These are phyloP conservation scores for Arctium minus DNA, from an alignment of 129 eudicot species.

Conservation along the genomic window DNA sequence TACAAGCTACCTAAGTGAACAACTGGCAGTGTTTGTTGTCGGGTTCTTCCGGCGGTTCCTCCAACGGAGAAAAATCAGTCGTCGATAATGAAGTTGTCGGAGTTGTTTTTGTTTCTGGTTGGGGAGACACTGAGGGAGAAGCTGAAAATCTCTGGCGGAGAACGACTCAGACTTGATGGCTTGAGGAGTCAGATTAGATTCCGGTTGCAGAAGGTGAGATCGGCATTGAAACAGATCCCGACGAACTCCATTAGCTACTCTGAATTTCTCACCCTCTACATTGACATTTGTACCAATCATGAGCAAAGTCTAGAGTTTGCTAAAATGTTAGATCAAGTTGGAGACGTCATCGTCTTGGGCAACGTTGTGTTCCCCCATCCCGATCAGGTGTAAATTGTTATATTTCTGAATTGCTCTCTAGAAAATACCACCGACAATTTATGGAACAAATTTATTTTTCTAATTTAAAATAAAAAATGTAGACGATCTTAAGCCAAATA, in stretches of 20 bases:
- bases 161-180: constrained; percentile 41
- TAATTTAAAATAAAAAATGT: too few species aligned
- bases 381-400: too few species aligned
- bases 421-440: too few species aligned
- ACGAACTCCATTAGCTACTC: constrained; percentile 33
- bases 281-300: constrained; percentile 27
- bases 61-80: constrained; percentile 42
- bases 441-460: too few species aligned
- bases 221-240: constrained; percentile 8
- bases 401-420: too few species aligned
- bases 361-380: too few species aligned
- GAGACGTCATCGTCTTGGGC: not conserved
- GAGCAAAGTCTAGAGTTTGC: constrained; percentile 61
- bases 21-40: too few species aligned
- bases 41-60: constrained; percentile 50
- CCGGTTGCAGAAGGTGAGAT: constrained; percentile 54
- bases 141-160: constrained; percentile 24
- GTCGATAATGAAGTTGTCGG: constrained; percentile 31
- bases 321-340: constrained; percentile 56
- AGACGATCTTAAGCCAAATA: too few species aligned
- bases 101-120: constrained; percentile 37
- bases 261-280: constrained; percentile 48
- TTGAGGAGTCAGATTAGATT: constrained; percentile 27
- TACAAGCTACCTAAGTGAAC: too few species aligned
- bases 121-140: constrained; percentile 59